Conservation (phyloP, 139 green algal species). For the Chlorella sorokiniana region DNA sequence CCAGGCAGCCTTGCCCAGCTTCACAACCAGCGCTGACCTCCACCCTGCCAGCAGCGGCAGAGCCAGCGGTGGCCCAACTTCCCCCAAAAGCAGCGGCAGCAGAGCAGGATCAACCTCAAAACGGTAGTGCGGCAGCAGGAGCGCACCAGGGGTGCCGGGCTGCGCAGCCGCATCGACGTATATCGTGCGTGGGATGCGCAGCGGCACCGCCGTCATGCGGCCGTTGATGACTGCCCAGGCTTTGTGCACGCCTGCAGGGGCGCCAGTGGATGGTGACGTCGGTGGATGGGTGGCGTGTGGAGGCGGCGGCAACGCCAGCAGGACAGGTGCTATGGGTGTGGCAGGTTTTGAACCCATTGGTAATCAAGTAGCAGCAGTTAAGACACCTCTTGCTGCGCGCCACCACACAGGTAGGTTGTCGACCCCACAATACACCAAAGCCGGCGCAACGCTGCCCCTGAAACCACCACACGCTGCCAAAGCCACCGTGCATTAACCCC, state of each 20-base stretch:
- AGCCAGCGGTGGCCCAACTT: no score
- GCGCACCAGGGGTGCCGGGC: conserved; percentile 29
- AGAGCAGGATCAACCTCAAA: not conserved
- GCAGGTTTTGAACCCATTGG: not conserved
- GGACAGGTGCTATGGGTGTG: not conserved
- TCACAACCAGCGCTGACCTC: no score
- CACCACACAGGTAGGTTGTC: no score
- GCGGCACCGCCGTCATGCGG: conserved; percentile 62
- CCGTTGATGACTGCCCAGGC: conserved; percentile 66
- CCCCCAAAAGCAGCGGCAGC: not conserved
- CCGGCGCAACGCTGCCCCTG: not conserved
- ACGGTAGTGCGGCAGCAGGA: no score
- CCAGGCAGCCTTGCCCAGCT: no score
- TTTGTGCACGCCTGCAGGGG: conserved; percentile 42
- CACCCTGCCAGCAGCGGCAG: no score
- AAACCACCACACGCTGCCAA: not conserved
- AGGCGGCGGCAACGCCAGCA: not conserved
- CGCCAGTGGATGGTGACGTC: not conserved
- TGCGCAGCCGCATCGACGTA: conserved; percentile 62
- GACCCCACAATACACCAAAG: not conserved
- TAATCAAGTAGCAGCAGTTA: no score
- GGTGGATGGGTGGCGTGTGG: not conserved
- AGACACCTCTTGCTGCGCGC: not conserved
- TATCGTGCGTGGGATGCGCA: conserved; percentile 68
- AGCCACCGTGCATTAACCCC: no score